Conservation (phyloP, 306 rosid species). For the Castanea crenata region DNA sequence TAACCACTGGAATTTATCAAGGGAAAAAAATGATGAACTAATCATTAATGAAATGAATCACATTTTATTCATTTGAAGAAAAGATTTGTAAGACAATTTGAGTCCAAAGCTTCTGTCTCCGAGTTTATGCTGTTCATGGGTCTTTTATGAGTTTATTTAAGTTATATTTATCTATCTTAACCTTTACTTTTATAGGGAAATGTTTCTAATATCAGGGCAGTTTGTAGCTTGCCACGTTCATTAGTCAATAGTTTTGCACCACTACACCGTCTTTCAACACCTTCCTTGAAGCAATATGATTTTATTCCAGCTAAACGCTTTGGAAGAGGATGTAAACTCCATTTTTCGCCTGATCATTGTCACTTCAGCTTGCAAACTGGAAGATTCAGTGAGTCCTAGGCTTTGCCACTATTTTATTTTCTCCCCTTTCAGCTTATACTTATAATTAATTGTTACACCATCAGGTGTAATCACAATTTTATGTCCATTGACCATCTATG, state of each 20-base stretch:
- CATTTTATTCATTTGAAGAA: not conserved
- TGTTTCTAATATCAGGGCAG: conserved; percentile 37
- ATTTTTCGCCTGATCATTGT: conserved; percentile 26
- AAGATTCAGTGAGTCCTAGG: conserved; percentile 45
- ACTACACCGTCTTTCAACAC: conserved; percentile 27
- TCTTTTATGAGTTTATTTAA: not conserved
- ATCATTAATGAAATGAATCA: not conserved
- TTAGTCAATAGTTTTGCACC: conserved; percentile 31
- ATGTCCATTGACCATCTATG: not conserved
- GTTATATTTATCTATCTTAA: not conserved
- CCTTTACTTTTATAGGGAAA: conserved; percentile 36
- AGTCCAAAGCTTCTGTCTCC: not conserved
- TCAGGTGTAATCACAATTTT: not conserved
- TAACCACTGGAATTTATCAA: no score
- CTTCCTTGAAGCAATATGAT: conserved; percentile 23
- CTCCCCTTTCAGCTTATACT: not conserved
- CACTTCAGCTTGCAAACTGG: conserved; percentile 25
- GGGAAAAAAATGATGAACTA: no score
- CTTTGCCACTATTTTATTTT: conserved; percentile 13
- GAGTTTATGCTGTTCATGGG: not conserved
- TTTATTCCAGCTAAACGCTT: conserved; percentile 27
- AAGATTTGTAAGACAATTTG: not conserved
- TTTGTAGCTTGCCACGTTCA: conserved; percentile 31
- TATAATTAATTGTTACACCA: not conserved
- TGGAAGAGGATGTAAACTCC: conserved; percentile 23